Conservation (phyloP, 768 basidiomycete species). For the Sarcodon aspratus region DNA sequence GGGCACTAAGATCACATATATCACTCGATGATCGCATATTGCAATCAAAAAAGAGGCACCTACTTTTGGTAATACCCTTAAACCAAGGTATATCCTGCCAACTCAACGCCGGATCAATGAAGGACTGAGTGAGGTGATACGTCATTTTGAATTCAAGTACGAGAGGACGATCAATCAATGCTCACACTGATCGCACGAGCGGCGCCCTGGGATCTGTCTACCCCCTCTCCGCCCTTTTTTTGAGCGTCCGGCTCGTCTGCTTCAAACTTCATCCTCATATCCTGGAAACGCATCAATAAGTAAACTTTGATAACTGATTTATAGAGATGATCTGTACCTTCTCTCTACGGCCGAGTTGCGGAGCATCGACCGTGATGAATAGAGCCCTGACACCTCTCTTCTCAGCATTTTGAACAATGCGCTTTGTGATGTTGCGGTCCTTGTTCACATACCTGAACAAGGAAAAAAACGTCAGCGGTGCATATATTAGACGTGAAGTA, state of each 20-base stretch:
- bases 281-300: conserved; percentile 24
- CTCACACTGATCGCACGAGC: conserved; percentile 83
- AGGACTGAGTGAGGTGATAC: conserved; percentile 39
- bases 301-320: not conserved
- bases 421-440: conserved; percentile 75
- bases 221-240: conserved; percentile 35
- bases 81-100: conserved; percentile 78
- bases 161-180: not conserved
- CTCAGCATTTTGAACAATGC: conserved; percentile 86
- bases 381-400: conserved; percentile 82
- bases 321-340: not conserved
- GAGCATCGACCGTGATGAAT: conserved; percentile 97
- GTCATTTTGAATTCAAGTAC: not conserved
- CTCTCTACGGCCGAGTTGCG: conserved; percentile 87
- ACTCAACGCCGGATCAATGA: conserved; percentile 84
- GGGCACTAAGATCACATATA: conserved; percentile 30
- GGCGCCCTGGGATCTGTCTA: conserved; percentile 84
- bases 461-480: not conserved
- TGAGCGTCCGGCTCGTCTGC: conserved; percentile 54
- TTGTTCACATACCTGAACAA: conserved; percentile 77
- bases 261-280: conserved; percentile 95
- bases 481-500: not conserved
- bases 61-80: conserved; percentile 39
- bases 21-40: not conserved
- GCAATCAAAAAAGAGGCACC: not conserved